phyloP scores from a whole-genome alignment of 371 early-diverging fungal species.

The Mortierella sp. region DNA sequence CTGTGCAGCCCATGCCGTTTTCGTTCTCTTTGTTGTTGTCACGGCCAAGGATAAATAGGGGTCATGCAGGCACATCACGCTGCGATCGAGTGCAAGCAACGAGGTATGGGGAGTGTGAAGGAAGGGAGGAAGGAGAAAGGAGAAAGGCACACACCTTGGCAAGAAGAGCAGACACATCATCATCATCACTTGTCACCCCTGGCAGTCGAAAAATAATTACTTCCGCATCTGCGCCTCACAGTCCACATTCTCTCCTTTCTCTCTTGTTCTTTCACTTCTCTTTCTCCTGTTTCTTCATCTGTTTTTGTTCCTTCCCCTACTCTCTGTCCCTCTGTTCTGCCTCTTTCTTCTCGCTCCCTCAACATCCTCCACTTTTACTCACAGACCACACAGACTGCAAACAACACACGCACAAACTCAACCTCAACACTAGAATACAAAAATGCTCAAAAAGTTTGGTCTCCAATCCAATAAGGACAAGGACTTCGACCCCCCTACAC shows the following conservation, averaged over 20 bases:
- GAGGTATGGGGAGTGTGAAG: neutral
- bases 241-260: neutral
- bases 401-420: neutral
- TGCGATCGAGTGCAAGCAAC: neutral
- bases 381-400: neutral
- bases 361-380: neutral
- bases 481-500: neutral
- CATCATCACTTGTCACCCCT: neutral
- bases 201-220: neutral
- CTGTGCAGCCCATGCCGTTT: neutral
- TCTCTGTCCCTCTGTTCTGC: neutral
- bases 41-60: constrained; percentile 8
- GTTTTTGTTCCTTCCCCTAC: neutral
- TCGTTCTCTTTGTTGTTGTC: neutral
- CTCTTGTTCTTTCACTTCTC: neutral
- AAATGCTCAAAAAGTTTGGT: neutral
- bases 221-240: neutral
- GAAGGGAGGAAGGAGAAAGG: neutral
- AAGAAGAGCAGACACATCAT: neutral
- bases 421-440: neutral
- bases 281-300: neutral
- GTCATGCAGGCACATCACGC: constrained; percentile 16
- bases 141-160: neutral
- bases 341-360: neutral
- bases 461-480: neutral